These are phyloP conservation scores for Fusarium sacchari DNA, from an alignment of 2,329 filamentous ascomycete species.

Conservation along the genomic window DNA sequence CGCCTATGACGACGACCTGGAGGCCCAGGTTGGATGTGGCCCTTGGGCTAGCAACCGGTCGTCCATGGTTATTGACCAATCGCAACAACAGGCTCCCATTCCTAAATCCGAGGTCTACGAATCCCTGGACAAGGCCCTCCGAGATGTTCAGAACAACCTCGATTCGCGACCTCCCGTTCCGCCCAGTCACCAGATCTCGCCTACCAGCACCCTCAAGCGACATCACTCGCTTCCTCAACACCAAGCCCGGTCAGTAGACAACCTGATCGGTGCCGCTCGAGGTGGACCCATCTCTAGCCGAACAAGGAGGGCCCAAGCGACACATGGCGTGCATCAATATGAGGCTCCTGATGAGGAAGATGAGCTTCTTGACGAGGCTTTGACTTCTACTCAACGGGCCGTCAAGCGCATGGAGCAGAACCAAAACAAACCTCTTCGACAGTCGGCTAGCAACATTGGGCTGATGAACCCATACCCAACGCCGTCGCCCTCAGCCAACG, in stretches of 20 bases:
- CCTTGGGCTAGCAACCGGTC: conserved; percentile 89
- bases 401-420: conserved; percentile 74
- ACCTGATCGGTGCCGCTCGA: conserved; percentile 66
- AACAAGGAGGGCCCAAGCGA: conserved; percentile 80
- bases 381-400: conserved; percentile 79
- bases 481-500: conserved; percentile 82
- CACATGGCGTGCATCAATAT: conserved; percentile 82
- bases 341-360: conserved; percentile 97
- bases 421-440: conserved; percentile 57
- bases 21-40: conserved; percentile 90
- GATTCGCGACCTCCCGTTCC: conserved; percentile 62
- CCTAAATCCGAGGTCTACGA: conserved; percentile 68
- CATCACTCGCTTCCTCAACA: conserved; percentile 73
- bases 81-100: conserved; percentile 58
- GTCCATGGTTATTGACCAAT: conserved; percentile 79
- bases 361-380: conserved; percentile 89
- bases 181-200: conserved; percentile 61
- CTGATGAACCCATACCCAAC: conserved; percentile 71
- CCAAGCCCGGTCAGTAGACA: conserved; percentile 72
- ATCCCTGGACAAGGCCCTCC: conserved; percentile 67
- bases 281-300: conserved; percentile 77
- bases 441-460: conserved; percentile 72
- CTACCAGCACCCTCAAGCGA: conserved; percentile 66
- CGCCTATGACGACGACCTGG: conserved; percentile 86
- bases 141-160: conserved; percentile 62